Evolutionary conservation across 768 basidiomycete species (phyloP).

Genomic region (Lactarius akahatsu): DNA sequence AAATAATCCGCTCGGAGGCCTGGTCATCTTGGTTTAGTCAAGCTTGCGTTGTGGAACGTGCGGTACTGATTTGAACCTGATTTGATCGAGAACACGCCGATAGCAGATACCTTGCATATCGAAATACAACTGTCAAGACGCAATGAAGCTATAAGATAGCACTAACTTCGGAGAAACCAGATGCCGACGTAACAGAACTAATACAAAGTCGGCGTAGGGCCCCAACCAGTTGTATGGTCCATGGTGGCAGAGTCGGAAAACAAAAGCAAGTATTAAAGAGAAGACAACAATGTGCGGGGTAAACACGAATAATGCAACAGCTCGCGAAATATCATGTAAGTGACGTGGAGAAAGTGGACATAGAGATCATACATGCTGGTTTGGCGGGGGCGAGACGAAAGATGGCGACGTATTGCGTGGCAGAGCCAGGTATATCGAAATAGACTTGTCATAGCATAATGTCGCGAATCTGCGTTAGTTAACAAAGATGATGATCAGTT

Average conservation of each 20-base stretch:
- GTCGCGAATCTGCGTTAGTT: constrained; percentile 45
- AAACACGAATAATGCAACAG: not conserved
- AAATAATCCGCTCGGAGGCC: not conserved
- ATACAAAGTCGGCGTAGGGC: constrained; percentile 1
- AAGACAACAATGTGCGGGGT: not conserved
- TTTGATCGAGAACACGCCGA: not conserved
- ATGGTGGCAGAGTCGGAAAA: not conserved
- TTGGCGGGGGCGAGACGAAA: not conserved
- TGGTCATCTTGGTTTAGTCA: not conserved
- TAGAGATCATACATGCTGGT: constrained; percentile 5
- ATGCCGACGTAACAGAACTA: constrained; percentile 5
- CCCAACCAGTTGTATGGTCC: not conserved
- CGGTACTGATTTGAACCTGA: not conserved
- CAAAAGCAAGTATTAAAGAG: not conserved
- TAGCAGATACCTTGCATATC: not conserved
- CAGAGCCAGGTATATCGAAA: not conserved
- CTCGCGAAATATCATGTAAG: constrained; percentile 1
- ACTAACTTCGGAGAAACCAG: constrained; percentile 11
- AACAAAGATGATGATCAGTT: constrained; percentile 22
- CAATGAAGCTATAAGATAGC: not conserved
- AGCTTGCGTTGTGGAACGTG: not conserved
- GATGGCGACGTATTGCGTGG: not conserved
- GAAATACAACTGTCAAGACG: not conserved
- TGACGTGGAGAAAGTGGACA: not conserved
- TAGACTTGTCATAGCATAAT: constrained; percentile 46